Conservation (phyloP, 2,329 filamentous ascomycete genomes). For the Dendryphion nanum region DNA sequence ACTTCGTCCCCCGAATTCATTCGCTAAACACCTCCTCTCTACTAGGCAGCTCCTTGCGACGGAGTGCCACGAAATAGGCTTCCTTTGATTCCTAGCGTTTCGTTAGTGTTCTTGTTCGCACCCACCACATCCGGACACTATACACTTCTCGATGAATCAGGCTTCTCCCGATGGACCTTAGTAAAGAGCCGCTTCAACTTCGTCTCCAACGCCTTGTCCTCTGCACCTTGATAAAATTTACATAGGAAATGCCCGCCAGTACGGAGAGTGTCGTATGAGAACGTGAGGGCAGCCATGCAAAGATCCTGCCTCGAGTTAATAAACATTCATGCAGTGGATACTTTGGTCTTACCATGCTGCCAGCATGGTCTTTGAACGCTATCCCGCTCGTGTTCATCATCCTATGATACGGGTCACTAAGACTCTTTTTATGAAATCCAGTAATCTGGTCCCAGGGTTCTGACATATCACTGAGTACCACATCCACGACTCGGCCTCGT, state of each 20-base stretch:
- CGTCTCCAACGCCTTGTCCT: slow-evolving; percentile 77
- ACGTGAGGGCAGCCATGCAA: slow-evolving; percentile 79
- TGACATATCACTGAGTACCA: slow-evolving; percentile 99
- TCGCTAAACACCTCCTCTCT: slow-evolving; percentile 47
- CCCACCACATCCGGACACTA: too few relatives aligned
- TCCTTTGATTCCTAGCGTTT: slow-evolving; percentile 72
- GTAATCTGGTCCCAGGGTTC: slow-evolving; percentile 84
- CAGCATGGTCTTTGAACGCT: slow-evolving; percentile 80
- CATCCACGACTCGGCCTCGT: slow-evolving; percentile 68
- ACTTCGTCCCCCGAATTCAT: too few relatives aligned
- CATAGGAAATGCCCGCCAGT: slow-evolving; percentile 88
- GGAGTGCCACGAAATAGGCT: slow-evolving; percentile 78
- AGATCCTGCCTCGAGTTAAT: slow-evolving; percentile 64
- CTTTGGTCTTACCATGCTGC: slow-evolving; percentile 73
- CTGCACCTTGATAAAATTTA: slow-evolving; percentile 92
- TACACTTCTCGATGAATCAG: slow-evolving; percentile 84
- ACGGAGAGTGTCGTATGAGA: slow-evolving; percentile 80
- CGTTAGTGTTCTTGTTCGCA: slow-evolving; percentile 5
- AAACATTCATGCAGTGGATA: neutral
- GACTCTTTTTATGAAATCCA: slow-evolving; percentile 78
- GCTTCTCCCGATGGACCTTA: slow-evolving; percentile 84
- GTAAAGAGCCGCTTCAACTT: slow-evolving; percentile 74
- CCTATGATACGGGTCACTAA: slow-evolving; percentile 96
- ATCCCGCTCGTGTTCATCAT: slow-evolving; percentile 99
- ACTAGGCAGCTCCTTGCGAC: slow-evolving; percentile 57